Evolutionary conservation across 2,329 filamentous ascomycete genomes (phyloP).

Genomic region (Alternaria sp.): DNA sequence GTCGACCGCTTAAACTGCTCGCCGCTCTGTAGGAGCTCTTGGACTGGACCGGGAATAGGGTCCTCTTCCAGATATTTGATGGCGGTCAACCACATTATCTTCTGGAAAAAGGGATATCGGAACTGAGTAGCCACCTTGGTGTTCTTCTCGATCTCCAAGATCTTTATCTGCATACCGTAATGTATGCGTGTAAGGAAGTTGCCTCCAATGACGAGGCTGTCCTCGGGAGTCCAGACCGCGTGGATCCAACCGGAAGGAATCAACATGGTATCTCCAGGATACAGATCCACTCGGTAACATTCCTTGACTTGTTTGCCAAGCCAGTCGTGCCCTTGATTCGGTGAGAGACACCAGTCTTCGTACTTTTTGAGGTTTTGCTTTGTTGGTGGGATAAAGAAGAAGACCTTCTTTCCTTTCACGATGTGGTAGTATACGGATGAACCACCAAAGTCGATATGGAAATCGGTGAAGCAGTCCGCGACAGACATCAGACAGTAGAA

Average conservation of each 20-base stretch:
- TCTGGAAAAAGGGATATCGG: constrained; percentile 74
- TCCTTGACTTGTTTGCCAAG: constrained; percentile 71
- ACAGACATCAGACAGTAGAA: constrained; percentile 77
- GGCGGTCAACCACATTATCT: constrained; percentile 74
- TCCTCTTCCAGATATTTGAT: constrained; percentile 71
- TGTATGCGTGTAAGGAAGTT: constrained; percentile 74
- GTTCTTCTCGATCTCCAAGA: constrained; percentile 72
- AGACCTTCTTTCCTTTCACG: constrained; percentile 73
- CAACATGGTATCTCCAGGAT: constrained; percentile 73
- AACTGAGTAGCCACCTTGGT: constrained; percentile 73
- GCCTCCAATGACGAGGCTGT: constrained; percentile 75
- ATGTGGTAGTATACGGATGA: constrained; percentile 78
- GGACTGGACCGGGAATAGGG: constrained; percentile 66
- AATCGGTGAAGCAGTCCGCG: constrained; percentile 75
- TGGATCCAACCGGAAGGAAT: constrained; percentile 78
- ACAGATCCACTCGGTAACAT: constrained; percentile 72
- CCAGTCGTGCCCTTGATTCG: constrained; percentile 72
- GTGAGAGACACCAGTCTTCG: constrained; percentile 75
- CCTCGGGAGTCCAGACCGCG: constrained; percentile 74
- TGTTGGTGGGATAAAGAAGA: constrained; percentile 76
- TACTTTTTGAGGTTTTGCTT: constrained; percentile 75
- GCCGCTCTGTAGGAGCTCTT: constrained; percentile 64
- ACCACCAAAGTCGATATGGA: constrained; percentile 76
- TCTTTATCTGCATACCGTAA: constrained; percentile 72
- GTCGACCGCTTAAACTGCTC: constrained; percentile 64